phyloP scores from a whole-genome alignment of 257 asterid species.

The Capsicum baccatum region DNA sequence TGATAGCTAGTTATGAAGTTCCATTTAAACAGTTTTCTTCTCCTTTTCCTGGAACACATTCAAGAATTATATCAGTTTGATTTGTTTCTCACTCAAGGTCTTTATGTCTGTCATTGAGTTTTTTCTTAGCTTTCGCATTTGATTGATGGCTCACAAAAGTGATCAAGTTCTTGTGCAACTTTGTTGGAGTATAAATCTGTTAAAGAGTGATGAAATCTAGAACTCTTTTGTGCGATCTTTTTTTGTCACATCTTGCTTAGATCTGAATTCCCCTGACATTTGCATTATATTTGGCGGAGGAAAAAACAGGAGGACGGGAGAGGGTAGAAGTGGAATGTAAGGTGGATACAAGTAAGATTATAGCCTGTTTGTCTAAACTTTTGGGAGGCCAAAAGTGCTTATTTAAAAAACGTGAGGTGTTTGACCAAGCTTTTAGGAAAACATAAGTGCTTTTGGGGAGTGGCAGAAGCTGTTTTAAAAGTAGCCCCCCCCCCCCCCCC shows the following conservation, averaged over 20 bases:
- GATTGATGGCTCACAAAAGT: neutral
- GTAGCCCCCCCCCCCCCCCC: no score
- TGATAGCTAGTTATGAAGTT: neutral
- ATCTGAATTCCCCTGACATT: no score
- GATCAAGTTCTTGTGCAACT: neutral
- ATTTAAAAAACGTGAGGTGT: no score
- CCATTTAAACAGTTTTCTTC: neutral
- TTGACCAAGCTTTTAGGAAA: no score
- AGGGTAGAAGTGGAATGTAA: no score
- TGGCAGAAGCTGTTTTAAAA: no score
- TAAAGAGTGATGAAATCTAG: neutral
- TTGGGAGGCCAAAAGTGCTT: no score
- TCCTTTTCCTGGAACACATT: neutral
- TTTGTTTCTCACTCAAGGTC: neutral
- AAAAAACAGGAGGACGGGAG: no score
- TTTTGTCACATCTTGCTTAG: no score
- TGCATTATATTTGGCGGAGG: no score
- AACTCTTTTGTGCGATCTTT: no score
- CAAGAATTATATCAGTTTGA: neutral
- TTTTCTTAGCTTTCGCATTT: neutral
- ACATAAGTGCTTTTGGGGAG: no score
- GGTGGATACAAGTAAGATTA: neutral
- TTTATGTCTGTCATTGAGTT: neutral
- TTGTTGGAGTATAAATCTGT: neutral
- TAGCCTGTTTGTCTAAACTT: neutral